These are phyloP conservation scores for Pseudohalonectria lignicola DNA, from an alignment of 2,329 filamentous ascomycete genomes.

Conservation along the genomic window DNA sequence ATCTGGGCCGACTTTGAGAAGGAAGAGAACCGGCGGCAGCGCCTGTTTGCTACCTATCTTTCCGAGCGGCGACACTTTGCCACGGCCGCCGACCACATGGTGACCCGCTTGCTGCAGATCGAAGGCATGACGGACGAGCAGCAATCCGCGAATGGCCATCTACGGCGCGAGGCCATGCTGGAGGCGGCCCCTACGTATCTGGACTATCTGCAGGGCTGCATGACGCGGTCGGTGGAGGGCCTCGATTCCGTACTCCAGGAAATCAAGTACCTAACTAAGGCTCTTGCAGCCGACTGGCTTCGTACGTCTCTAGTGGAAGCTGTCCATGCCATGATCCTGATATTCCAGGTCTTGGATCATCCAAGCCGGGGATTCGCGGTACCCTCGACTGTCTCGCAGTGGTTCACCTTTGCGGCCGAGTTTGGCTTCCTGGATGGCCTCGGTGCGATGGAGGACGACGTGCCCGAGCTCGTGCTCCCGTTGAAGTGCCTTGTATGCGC, in stretches of 20 bases:
- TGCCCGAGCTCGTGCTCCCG: constrained; percentile 43
- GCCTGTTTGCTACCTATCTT: constrained; percentile 62
- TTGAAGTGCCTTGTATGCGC: constrained; percentile 60
- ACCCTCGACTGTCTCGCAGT: constrained; percentile 49
- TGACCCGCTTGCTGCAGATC: constrained; percentile 39
- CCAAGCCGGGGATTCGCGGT: constrained; percentile 43
- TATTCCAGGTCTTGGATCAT: constrained; percentile 57
- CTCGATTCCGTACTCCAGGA: constrained; percentile 39
- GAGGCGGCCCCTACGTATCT: constrained; percentile 37
- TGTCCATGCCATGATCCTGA: constrained; percentile 60
- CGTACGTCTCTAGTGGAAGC: constrained; percentile 57
- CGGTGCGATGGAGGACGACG: constrained; percentile 34
- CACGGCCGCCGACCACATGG: constrained; percentile 48
- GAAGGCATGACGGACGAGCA: constrained; percentile 22
- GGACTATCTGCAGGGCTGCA: constrained; percentile 31
- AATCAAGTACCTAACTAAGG: constrained; percentile 29
- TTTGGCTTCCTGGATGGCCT: constrained; percentile 61
- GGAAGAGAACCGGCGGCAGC: constrained; percentile 48
- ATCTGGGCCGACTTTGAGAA: constrained; percentile 51
- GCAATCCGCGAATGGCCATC: too few species aligned
- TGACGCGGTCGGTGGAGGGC: constrained; percentile 35
- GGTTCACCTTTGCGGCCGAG: constrained; percentile 63
- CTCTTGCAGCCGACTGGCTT: constrained; percentile 47
- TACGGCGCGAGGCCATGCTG: too few species aligned
- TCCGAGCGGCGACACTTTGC: constrained; percentile 59